These are phyloP conservation scores for Aegilops bicornis DNA, from an alignment of 176 grass and related monocot species.

Conservation along the genomic window DNA sequence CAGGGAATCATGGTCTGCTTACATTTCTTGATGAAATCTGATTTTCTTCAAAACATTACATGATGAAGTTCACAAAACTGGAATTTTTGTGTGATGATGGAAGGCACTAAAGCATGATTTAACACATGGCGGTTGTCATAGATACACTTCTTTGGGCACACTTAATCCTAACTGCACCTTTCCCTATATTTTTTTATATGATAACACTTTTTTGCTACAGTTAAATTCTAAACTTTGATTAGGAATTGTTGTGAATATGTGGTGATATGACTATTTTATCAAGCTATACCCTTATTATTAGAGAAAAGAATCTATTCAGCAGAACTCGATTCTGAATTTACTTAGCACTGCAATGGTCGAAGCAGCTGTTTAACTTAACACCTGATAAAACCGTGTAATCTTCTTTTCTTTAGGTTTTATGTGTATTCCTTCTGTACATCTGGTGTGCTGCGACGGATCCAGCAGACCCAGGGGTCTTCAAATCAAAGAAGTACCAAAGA, in stretches of 20 bases:
- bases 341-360: background rate
- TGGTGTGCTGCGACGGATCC: conserved; percentile 92
- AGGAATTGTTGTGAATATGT: background rate
- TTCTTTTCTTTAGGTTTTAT: conserved; percentile 64
- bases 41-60: background rate
- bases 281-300: background rate
- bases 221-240: background rate
- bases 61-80: conserved; percentile 6
- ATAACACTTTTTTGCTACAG: background rate
- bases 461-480: conserved; percentile 87
- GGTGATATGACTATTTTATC: background rate
- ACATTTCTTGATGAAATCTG: conserved; percentile 1
- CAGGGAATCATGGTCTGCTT: background rate
- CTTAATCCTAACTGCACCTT: background rate
- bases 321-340: background rate
- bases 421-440: conserved; percentile 87
- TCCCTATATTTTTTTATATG: background rate
- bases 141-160: conserved; percentile 2
- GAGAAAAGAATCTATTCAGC: background rate
- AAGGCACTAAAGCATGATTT: background rate
- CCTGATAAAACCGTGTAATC: background rate
- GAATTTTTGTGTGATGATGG: background rate
- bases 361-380: background rate
- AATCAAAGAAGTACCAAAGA: conserved; percentile 91
- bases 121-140: background rate